A percentile compares a stretch with the other conserved stretches of the same genome.
phyloP scores from a whole-genome alignment of 192 early-diverging fungal genomes.

The Rhizoclosmatium globosum region DNA sequence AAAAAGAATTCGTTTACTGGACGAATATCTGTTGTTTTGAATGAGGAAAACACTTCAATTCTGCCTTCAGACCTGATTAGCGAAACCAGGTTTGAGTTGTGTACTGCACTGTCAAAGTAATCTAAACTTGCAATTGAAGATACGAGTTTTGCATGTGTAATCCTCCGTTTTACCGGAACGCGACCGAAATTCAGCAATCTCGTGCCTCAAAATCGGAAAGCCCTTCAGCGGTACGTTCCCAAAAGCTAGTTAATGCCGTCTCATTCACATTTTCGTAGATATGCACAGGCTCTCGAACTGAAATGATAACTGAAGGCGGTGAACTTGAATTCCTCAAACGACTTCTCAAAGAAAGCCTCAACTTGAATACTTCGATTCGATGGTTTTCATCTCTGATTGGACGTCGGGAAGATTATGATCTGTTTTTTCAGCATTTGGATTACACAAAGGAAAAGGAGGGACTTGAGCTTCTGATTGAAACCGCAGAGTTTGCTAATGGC shows the following conservation, averaged over 20 bases:
- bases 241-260: not conserved
- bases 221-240: conserved; percentile 57
- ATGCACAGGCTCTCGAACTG: conserved; percentile 66
- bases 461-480: not conserved
- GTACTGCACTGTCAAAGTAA: not conserved
- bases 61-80: conserved; percentile 30
- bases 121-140: conserved; percentile 12
- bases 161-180: conserved; percentile 83
- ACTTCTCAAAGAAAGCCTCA: conserved; percentile 75
- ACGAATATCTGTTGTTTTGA: conserved; percentile 62
- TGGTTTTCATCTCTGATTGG: conserved; percentile 90
- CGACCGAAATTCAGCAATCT: conserved; percentile 62
- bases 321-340: conserved; percentile 74
- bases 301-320: conserved; percentile 85
- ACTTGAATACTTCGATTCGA: conserved; percentile 22
- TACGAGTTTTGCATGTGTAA: conserved; percentile 89
- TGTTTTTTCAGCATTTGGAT: not conserved
- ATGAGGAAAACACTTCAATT: conserved; percentile 27
- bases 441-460: not conserved
- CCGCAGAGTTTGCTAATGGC: conserved; percentile 1
- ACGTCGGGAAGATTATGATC: conserved; percentile 48
- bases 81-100: not conserved
- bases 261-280: conserved; percentile 40
- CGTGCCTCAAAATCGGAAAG: conserved; percentile 55
- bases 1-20: conserved; percentile 63